These are phyloP conservation scores for Babesia ovis DNA, from an alignment of 169 alveolate genomes.

Conservation along the genomic window DNA sequence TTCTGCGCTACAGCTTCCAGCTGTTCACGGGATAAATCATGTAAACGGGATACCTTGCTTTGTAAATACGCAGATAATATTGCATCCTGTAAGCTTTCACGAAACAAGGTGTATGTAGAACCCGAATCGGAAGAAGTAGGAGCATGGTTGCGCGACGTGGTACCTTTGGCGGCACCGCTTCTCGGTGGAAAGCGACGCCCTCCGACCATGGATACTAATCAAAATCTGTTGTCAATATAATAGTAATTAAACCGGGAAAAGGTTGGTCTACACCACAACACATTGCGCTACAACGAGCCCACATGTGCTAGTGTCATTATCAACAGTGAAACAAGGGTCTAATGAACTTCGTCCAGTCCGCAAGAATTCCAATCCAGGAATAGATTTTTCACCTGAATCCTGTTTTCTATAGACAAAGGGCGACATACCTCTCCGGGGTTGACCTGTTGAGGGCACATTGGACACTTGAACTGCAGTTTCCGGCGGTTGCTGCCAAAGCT, in stretches of 20 bases:
- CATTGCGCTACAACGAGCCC: slow-evolving; percentile 1
- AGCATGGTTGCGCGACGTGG: slow-evolving; percentile 2
- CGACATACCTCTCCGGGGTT: slow-evolving; percentile 44
- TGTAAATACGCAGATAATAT: slow-evolving; percentile 40
- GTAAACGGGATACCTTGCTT: slow-evolving; percentile 40
- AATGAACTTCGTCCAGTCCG: slow-evolving; percentile 9
- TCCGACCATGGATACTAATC: background rate
- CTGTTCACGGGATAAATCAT: slow-evolving; percentile 46
- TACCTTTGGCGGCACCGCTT: background rate
- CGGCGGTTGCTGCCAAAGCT: slow-evolving; percentile 49
- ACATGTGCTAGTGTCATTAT: background rate
- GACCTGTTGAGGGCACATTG: slow-evolving; percentile 66
- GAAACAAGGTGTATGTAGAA: slow-evolving; percentile 24
- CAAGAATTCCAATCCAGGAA: slow-evolving; percentile 56
- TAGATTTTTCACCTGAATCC: slow-evolving; percentile 40
- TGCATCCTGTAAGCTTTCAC: slow-evolving; percentile 18
- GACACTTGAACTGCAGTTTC: slow-evolving; percentile 60
- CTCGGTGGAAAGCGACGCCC: slow-evolving; percentile 6
- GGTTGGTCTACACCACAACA: background rate
- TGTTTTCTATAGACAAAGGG: background rate
- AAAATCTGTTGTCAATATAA: background rate
- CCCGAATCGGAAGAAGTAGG: background rate
- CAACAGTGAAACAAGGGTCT: background rate
- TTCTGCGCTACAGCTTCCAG: slow-evolving; percentile 21
- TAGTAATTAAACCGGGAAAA: background rate